Evolutionary conservation across 1,284 basidiomycete species (phyloP), one percentile per base, ranked within the genome.

Genomic region (Ustilago trichophora): DNA sequence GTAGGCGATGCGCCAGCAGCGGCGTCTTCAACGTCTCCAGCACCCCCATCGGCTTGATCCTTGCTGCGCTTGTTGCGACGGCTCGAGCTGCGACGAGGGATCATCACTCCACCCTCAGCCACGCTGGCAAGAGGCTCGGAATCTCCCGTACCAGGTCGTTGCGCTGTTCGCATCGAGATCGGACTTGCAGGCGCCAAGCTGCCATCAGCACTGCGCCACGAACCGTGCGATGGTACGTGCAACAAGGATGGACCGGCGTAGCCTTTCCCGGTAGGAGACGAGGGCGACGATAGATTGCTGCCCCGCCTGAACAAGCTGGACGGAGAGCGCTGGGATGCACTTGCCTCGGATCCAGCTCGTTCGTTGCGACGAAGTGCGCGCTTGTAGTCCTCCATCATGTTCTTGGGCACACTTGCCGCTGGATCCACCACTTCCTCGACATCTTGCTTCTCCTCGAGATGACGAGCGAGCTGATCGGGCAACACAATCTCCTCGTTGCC

Each of bases 401-500:
- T 57, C 48, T 60, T 59, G 11, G 75, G 66, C 22, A 77, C 36
- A 43, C 68, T 72, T 8, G 72, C 74, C 11, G 73, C 72, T 1
- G 72, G 72, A 37, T 77, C 75, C 16, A 36, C 42, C 4, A 37
- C 53, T 22, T 72, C 62, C 18, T 76, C 73, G 1, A 67, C 72
- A 3, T 51, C 59, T 42, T 77, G 62, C 4, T 50, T 62, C 54
- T 76, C 56, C 43, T 77, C 72, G 3, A 77, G 57, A 25, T 71
- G 72, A 29, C 72, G 54, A 29, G 75, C 75, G 10, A 77, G 53
- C 3, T 42, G 22, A 27, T 68, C 65, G 0, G 62, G 54, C 19
- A 77, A 41, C 29, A 71, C 27, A 25, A 77, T 77, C 62, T 76
- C 69, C 31, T 77, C 75, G 58, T 66, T 31, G 19, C 75, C 75